phyloP scores from a whole-genome alignment of 495 filamentous ascomycete species.

The Daldinia childiae region DNA sequence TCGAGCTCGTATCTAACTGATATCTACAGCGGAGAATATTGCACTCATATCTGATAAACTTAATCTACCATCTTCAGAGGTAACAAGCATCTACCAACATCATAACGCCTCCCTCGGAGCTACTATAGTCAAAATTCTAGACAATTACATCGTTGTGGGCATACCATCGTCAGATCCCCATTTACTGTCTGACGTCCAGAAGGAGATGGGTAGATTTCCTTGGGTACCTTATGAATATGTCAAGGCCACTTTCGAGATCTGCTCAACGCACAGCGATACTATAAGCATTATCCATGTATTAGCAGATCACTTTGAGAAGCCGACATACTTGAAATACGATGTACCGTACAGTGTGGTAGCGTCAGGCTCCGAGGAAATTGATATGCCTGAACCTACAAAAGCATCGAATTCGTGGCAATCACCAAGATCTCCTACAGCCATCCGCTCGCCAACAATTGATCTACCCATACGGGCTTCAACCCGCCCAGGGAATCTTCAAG shows the following conservation, averaged over 20 bases:
- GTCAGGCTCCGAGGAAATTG: slow-evolving; percentile 18
- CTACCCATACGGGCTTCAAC: slow-evolving; percentile 14
- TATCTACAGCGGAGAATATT: slow-evolving; percentile 33
- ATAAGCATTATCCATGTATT: slow-evolving; percentile 36
- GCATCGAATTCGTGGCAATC: slow-evolving; percentile 8
- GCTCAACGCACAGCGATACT: slow-evolving; percentile 18
- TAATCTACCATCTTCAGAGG: slow-evolving; percentile 31
- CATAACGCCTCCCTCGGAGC: slow-evolving; percentile 37
- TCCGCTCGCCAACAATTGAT: neutral
- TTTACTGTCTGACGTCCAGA: slow-evolving; percentile 5
- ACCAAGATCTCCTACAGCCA: slow-evolving; percentile 7
- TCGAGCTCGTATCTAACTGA: slow-evolving; percentile 8
- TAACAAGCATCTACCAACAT: slow-evolving; percentile 35
- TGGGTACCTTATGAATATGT: slow-evolving; percentile 41
- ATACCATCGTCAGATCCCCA: slow-evolving; percentile 6
- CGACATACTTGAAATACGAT: slow-evolving; percentile 40
- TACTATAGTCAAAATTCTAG: slow-evolving; percentile 38
- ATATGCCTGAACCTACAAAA: neutral
- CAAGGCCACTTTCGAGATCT: slow-evolving; percentile 29
- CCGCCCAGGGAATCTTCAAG: slow-evolving; percentile 15
- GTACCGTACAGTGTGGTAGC: slow-evolving; percentile 42
- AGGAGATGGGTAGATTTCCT: slow-evolving; percentile 16
- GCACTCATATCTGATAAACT: slow-evolving; percentile 40
- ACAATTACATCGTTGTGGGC: slow-evolving; percentile 36
- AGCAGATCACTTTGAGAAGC: slow-evolving; percentile 41